A percentile compares a stretch with the other conserved stretches of the same genome.
Conservation (phyloP, 106 monocot species). For the Dioscorea zingiberensis region DNA sequence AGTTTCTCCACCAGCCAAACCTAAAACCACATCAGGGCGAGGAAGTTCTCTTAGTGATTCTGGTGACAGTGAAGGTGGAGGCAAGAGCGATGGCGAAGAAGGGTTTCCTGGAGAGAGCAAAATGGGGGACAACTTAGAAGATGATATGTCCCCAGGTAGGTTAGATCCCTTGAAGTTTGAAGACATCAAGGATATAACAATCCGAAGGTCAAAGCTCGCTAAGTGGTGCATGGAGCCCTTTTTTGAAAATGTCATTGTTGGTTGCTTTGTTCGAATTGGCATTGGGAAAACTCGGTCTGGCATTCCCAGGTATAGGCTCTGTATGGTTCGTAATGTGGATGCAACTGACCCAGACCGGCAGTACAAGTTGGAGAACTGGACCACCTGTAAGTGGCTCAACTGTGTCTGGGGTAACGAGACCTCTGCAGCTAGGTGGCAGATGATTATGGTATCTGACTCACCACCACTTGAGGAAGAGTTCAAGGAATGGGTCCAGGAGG, state of each 20-base stretch:
- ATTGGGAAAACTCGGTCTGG: conserved; percentile 65
- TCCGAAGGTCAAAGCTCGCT: conserved; percentile 71
- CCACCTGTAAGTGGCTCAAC: conserved; percentile 74
- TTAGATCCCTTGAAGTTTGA: conserved; percentile 52
- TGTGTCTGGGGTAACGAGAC: conserved; percentile 64
- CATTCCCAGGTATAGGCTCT: conserved; percentile 52
- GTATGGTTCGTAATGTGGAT: conserved; percentile 76
- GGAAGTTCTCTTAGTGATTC: conserved; percentile 42
- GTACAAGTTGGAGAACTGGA: conserved; percentile 70
- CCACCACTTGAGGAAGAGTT: conserved; percentile 60
- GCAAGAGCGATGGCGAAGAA: conserved; percentile 28
- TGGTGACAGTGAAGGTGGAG: conserved; percentile 46
- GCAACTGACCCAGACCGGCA: conserved; percentile 55
- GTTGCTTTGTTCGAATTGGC: conserved; percentile 82
- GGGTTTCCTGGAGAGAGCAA: conserved; percentile 22
- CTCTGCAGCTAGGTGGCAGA: conserved; percentile 77
- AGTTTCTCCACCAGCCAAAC: conserved; percentile 44
- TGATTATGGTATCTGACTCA: conserved; percentile 79
- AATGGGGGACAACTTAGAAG: conserved; percentile 53
- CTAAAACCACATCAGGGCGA: conserved; percentile 15
- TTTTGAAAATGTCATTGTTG: conserved; percentile 73
- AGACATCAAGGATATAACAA: conserved; percentile 70
- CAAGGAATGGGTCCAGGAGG: conserved; percentile 55
- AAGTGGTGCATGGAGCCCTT: conserved; percentile 97
- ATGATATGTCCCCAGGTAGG: conserved; percentile 35